Conservation (phyloP, 2,329 filamentous ascomycete species). For the Venturia aucupariae region DNA sequence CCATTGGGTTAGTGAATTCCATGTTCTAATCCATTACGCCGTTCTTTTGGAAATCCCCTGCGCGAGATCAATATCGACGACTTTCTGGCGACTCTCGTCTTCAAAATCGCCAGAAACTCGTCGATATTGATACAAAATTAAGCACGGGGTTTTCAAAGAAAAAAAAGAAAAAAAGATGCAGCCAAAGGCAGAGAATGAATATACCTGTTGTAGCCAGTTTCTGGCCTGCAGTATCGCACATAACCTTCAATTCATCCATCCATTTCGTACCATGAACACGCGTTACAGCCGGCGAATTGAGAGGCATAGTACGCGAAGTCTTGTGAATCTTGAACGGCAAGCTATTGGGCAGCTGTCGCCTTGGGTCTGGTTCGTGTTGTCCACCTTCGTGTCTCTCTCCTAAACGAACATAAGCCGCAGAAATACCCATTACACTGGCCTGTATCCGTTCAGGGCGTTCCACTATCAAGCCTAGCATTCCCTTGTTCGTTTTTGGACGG, state of each 20-base stretch:
- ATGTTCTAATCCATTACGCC: neutral
- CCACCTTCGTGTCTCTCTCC: conserved; percentile 71
- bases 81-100: neutral
- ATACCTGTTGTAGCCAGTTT: conserved; percentile 60
- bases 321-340: conserved; percentile 75
- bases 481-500: conserved; percentile 66
- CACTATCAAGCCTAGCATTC: conserved; percentile 69
- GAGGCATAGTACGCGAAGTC: conserved; percentile 59
- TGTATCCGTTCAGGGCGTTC: conserved; percentile 87
- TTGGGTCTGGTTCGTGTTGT: conserved; percentile 56
- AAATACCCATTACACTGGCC: conserved; percentile 72
- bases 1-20: neutral
- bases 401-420: conserved; percentile 82
- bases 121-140: conserved; percentile 32
- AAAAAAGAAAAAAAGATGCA: conserved; percentile 70
- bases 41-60: neutral
- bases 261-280: conserved; percentile 85
- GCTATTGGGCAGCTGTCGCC: conserved; percentile 38
- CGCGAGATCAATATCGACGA: neutral
- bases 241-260: conserved; percentile 82
- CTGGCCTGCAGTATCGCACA: conserved; percentile 73
- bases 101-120: neutral
- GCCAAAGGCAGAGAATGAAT: neutral
- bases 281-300: conserved; percentile 70
- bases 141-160: conserved; percentile 36